A percentile compares a stretch with the other conserved stretches of the same genome.
Conservation (phyloP, 805 yeast genomes). For the Spathaspora gorwiae region DNA sequence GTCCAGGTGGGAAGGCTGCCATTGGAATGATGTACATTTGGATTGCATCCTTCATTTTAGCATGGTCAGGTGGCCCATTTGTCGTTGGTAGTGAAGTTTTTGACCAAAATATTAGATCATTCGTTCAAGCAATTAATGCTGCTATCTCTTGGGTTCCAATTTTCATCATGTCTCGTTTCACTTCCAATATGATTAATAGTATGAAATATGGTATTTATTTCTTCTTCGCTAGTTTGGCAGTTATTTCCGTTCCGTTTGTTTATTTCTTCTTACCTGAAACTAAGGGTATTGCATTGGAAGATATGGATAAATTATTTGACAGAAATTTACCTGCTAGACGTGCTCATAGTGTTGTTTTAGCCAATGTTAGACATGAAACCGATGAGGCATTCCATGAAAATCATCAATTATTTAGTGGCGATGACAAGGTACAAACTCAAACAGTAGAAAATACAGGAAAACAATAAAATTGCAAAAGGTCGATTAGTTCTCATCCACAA, state of each 20-base stretch:
- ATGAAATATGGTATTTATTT: conserved; percentile 36
- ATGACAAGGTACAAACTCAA: conserved; percentile 2
- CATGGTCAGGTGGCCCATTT: conserved; percentile 40
- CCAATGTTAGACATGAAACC: conserved; percentile 9
- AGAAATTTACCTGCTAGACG: conserved; percentile 17
- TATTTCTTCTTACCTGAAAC: conserved; percentile 36
- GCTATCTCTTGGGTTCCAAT: conserved; percentile 39
- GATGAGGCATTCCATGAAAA: conserved; percentile 10
- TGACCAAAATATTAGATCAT: conserved; percentile 37
- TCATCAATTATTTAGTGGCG: conserved; percentile 16
- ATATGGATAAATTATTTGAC: conserved; percentile 22
- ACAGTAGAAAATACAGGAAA: conserved; percentile 2
- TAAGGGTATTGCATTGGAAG: conserved; percentile 29
- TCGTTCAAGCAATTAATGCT: conserved; percentile 37
- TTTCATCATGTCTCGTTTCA: conserved; percentile 32
- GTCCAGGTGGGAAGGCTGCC: conserved; percentile 38
- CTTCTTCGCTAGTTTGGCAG: conserved; percentile 32
- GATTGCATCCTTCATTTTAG: conserved; percentile 37
- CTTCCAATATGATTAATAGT: conserved; percentile 28
- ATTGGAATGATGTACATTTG: conserved; percentile 39
- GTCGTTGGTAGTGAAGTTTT: conserved; percentile 37
- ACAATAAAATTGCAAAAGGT: background rate
- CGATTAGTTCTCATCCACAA: no score
- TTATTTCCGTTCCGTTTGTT: conserved; percentile 33
- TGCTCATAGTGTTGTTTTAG: conserved; percentile 18